phyloP scores from a whole-genome alignment of 805 yeast genomes.

The Zygoascus flipseniorum region DNA sequence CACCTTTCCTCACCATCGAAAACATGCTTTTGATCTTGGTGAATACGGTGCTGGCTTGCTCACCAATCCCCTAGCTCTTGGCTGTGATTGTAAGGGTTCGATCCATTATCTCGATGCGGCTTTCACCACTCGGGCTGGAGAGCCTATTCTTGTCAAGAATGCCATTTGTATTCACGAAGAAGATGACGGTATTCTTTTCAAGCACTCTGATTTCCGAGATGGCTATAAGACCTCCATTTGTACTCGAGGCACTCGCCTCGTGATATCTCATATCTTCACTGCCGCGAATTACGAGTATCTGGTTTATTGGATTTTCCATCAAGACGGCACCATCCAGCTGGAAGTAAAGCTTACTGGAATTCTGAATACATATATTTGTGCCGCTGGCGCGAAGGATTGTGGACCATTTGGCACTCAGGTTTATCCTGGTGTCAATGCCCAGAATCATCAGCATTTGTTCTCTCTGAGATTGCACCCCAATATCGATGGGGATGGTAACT shows the following conservation, averaged over 20 bases:
- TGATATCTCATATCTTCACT: constrained; percentile 73
- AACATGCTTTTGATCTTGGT: constrained; percentile 81
- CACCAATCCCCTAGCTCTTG: constrained; percentile 70
- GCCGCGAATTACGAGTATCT: constrained; percentile 85
- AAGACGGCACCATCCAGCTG: constrained; percentile 74
- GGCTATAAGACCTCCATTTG: constrained; percentile 54
- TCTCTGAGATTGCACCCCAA: constrained; percentile 72
- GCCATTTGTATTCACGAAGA: constrained; percentile 83
- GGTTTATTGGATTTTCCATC: constrained; percentile 74
- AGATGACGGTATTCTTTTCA: constrained; percentile 70
- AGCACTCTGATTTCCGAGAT: constrained; percentile 81
- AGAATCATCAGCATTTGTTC: constrained; percentile 80
- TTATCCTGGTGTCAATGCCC: constrained; percentile 74
- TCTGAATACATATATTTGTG: constrained; percentile 61
- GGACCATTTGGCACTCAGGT: constrained; percentile 78
- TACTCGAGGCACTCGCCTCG: constrained; percentile 65
- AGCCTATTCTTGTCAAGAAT: constrained; percentile 60
- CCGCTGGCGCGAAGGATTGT: constrained; percentile 28
- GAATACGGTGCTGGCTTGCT: constrained; percentile 84
- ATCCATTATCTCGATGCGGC: constrained; percentile 79
- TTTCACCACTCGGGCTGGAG: constrained; percentile 59
- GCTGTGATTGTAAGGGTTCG: constrained; percentile 82
- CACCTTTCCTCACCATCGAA: constrained; percentile 72
- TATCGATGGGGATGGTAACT: constrained; percentile 72
- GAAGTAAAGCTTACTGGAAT: constrained; percentile 79